Conservation (phyloP, 306 rosid genomes). For the Begonia masoniana region DNA sequence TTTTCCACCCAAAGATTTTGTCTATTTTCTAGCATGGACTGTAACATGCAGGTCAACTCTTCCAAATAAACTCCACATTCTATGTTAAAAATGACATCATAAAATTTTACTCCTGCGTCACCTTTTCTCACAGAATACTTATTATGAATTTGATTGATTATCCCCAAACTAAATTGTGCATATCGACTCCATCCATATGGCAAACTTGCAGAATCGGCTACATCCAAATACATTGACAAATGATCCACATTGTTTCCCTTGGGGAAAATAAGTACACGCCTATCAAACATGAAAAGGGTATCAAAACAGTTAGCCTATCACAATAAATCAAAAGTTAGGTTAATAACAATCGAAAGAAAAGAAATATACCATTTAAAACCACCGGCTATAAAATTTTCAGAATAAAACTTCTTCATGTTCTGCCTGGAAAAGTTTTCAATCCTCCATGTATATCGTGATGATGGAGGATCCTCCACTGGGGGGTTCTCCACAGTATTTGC, state of each 20-base stretch:
- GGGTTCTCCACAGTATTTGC: slow-evolving; percentile 56
- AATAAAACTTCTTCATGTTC: slow-evolving; percentile 61
- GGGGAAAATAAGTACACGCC: slow-evolving; percentile 89
- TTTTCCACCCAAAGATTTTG: no score
- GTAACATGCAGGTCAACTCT: no score
- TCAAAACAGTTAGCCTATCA: no score
- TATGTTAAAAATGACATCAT: background rate
- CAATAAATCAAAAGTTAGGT: no score
- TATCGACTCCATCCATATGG: slow-evolving; percentile 91
- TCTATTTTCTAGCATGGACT: no score
- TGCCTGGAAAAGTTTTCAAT: slow-evolving; percentile 62
- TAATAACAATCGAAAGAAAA: no score
- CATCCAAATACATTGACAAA: slow-evolving; percentile 84
- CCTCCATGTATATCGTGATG: slow-evolving; percentile 70
- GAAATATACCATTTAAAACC: slow-evolving; percentile 66
- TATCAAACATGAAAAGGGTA: slow-evolving; percentile 4
- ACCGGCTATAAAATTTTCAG: slow-evolving; percentile 61
- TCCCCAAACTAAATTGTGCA: slow-evolving; percentile 78
- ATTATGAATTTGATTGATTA: slow-evolving; percentile 50
- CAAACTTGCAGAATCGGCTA: slow-evolving; percentile 63
- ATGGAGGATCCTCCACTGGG: slow-evolving; percentile 70
- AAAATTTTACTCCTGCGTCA: slow-evolving; percentile 8
- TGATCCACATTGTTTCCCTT: slow-evolving; percentile 86
- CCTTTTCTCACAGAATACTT: slow-evolving; percentile 75
- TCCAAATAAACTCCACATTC: no score